Evolutionary conservation across 2,329 filamentous ascomycete genomes (phyloP).

Genomic region (Botryotinia convoluta): DNA sequence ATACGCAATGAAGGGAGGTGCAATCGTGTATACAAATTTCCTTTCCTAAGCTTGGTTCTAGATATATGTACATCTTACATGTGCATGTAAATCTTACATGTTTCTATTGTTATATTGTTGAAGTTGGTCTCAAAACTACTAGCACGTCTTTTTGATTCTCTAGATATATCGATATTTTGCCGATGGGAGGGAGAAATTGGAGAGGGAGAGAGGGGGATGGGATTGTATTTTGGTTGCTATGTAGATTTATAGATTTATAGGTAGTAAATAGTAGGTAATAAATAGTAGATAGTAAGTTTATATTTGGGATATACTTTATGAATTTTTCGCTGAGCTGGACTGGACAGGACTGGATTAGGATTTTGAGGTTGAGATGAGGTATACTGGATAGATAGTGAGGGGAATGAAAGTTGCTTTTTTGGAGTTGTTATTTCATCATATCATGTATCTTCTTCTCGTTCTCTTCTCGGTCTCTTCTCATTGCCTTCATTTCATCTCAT

Average conservation of each 20-base stretch:
- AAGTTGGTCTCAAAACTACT: too few species aligned
- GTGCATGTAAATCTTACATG: too few species aligned
- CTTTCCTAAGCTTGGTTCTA: too few species aligned
- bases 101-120: too few species aligned
- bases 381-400: background rate
- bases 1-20: too few species aligned
- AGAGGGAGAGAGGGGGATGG: background rate
- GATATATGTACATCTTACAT: too few species aligned
- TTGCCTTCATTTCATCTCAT: background rate
- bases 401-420: background rate
- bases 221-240: background rate
- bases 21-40: too few species aligned
- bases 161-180: too few species aligned
- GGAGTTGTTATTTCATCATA: background rate
- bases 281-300: background rate
- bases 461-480: background rate
- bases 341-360: too few species aligned
- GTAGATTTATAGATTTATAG: too few species aligned
- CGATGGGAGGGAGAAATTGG: too few species aligned
- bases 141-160: background rate
- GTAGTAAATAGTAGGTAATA: too few species aligned
- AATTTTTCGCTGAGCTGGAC: background rate
- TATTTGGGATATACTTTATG: background rate
- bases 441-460: background rate
- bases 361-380: background rate